These are phyloP conservation scores for Gossypium thurberi DNA, from an alignment of 345 rosid species.

Conservation along the genomic window DNA sequence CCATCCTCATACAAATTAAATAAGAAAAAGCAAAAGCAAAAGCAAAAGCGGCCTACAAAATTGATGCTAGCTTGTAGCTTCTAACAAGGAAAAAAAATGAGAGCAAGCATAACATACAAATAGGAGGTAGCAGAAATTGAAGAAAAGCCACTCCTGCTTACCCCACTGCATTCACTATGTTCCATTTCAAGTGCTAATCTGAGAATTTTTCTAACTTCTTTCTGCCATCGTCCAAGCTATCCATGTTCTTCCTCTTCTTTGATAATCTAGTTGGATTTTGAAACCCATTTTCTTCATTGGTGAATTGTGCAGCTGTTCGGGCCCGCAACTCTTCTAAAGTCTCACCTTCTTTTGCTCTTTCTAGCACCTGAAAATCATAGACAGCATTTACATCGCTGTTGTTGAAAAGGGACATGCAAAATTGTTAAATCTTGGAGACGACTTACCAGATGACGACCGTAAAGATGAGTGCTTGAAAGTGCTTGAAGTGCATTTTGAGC, in stretches of 20 bases:
- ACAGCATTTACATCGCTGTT: background rate
- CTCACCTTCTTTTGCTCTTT: slow-evolving; percentile 90
- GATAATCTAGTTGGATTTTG: slow-evolving; percentile 38
- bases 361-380: slow-evolving; percentile 51
- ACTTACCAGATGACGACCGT: slow-evolving; percentile 86
- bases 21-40: background rate
- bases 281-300: slow-evolving; percentile 39
- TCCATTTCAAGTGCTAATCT: slow-evolving; percentile 20
- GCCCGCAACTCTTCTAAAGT: slow-evolving; percentile 67
- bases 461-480: slow-evolving; percentile 71
- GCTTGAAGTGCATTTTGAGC: slow-evolving; percentile 66
- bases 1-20: background rate
- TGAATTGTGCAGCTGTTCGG: slow-evolving; percentile 72
- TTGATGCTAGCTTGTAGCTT: background rate
- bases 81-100: slow-evolving; percentile 4
- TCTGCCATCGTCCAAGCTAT: slow-evolving; percentile 46
- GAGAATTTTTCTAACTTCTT: slow-evolving; percentile 48
- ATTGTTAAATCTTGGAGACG: background rate
- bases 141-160: background rate
- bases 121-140: background rate
- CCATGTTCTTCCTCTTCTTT: slow-evolving; percentile 56
- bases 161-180: background rate
- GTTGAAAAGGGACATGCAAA: background rate
- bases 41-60: slow-evolving; percentile 7
- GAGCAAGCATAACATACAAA: background rate